phyloP scores from a whole-genome alignment of 2,329 filamentous ascomycete genomes.

The Alternaria incomplexa region DNA sequence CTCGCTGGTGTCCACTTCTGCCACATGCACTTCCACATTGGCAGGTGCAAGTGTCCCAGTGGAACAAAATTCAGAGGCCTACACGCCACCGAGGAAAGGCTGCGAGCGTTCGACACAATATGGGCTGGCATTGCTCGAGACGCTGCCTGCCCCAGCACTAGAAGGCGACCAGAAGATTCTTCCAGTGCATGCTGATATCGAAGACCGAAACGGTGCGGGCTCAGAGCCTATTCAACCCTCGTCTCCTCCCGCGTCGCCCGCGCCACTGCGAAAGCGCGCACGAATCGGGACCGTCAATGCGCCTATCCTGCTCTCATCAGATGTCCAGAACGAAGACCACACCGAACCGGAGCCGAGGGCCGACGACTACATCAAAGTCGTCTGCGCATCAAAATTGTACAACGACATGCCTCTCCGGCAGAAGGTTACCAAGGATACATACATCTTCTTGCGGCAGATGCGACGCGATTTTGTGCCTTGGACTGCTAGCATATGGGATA shows the following conservation, averaged over 20 bases:
- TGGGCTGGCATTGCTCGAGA: not conserved
- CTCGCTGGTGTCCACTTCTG: not conserved
- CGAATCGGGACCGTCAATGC: not conserved
- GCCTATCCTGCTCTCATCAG: rapidly evolving
- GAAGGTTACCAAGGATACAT: not conserved
- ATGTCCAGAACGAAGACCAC: not conserved
- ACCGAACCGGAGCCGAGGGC: not conserved
- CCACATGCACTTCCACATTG: not conserved
- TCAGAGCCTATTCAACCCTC: not conserved
- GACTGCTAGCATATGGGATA: not conserved
- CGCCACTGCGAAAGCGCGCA: not conserved
- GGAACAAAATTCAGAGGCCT: not conserved
- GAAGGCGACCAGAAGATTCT: not conserved
- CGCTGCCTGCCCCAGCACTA: not conserved
- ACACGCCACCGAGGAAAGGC: not conserved
- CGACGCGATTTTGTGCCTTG: not conserved
- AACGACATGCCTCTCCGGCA: not conserved
- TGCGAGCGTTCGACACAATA: not conserved
- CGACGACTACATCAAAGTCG: not conserved
- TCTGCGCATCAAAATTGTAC: not conserved
- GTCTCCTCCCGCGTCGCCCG: not conserved
- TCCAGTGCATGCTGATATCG: not conserved
- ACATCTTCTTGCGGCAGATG: not conserved
- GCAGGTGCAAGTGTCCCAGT: not conserved
- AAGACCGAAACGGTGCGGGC: not conserved